phyloP scores from a whole-genome alignment of 1,284 basidiomycete species.

The Tylopilus sp. region DNA sequence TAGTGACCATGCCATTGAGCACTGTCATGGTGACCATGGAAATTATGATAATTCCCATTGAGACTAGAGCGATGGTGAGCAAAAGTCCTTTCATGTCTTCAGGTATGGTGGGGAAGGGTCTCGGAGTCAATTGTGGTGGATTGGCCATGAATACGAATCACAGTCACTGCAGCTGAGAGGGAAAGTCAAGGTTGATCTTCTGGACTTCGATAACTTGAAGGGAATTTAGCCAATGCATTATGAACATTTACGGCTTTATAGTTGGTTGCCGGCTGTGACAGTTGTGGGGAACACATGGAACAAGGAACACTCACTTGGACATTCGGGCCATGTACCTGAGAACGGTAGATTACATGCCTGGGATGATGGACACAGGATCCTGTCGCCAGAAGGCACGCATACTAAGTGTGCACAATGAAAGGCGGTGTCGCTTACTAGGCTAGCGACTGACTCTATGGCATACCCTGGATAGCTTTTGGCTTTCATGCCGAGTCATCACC shows the following conservation, averaged over 20 bases:
- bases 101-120: not conserved
- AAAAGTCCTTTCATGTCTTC: not conserved
- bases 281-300: not conserved
- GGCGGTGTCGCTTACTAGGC: not conserved
- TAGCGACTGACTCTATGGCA: too few species aligned
- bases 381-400: not conserved
- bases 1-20: slow-evolving; percentile 73
- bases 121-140: not conserved
- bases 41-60: slow-evolving; percentile 60
- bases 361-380: too few species aligned
- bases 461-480: too few species aligned
- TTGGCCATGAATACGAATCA: not conserved
- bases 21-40: slow-evolving; percentile 65
- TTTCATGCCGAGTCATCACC: too few species aligned
- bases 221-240: not conserved
- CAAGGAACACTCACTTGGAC: not conserved
- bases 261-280: not conserved
- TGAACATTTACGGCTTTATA: not conserved
- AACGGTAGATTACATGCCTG: too few species aligned
- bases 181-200: not conserved
- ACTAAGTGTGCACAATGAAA: not conserved
- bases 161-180: too few species aligned
- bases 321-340: too few species aligned
- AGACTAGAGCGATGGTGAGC: slow-evolving; percentile 52
- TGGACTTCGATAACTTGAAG: not conserved